Evolutionary conservation across 2,329 filamentous ascomycete species (phyloP), one percentile per base, ranked within the genome.

Genomic region (Neobulgaria alba): DNA sequence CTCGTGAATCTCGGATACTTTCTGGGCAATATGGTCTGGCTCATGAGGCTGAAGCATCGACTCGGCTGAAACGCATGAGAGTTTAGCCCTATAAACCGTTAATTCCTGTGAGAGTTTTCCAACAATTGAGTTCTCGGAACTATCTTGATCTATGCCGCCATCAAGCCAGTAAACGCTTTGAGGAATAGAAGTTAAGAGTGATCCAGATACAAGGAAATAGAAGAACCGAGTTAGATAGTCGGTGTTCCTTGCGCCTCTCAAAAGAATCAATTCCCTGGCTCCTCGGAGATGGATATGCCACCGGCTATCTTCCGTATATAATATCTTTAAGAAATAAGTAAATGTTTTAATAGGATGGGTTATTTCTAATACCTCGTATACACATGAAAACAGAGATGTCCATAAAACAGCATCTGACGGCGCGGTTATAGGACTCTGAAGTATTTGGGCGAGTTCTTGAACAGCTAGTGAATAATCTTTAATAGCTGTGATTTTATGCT

Each of bases 131-230:
- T 9, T 35, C 12, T 20, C 8, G 30, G 16, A 15, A 10, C 34
- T 18, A 17, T 43, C 17, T n/a, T n/a, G n/a, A n/a, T n/a, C n/a
- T n/a, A 29, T 12, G 23, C 30, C 45, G 32, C 52, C 46, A 17
- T 53, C 53, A 12, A 58, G 36, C 56, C 56, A 58, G 29, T 58
- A 58, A 26, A 55, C 53, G 5, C 56, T 55, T 44, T 51, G 45
- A 5, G 57, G 29, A 14, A 58, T 49, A n/a, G 54, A 50, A 29
- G 43, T 53, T 2, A 58, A 37, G 4, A n/a, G n/a, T n/a, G 54
- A 53, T 3, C 55, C 55, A 10, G 56, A 58, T 14, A 57, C 47
- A 41, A 58, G 53, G 2, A 57, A 39, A 4, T 54, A 54, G 37
- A 58, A 58, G 32, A 56, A 57, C 10, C 56, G 45, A 2, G 55